These are phyloP conservation scores for Lanmaoa pseudosensibilis DNA, from an alignment of 768 basidiomycete species.

Conservation along the genomic window DNA sequence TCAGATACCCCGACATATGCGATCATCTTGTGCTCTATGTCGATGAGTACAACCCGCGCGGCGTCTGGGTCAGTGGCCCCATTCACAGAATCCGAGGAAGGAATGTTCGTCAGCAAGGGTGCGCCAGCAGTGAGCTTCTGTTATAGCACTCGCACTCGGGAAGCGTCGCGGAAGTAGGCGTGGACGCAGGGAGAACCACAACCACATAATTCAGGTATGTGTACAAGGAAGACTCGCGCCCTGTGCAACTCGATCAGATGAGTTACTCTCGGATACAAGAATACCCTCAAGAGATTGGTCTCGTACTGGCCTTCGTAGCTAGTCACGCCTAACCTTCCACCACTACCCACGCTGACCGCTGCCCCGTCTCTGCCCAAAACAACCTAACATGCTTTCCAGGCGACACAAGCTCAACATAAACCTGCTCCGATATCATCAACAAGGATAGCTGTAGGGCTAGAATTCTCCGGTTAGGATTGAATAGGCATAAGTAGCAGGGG, in stretches of 20 bases:
- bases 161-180: constrained; percentile 53
- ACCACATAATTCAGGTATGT: constrained; percentile 83
- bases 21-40: constrained; percentile 88
- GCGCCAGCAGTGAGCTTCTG: constrained; percentile 34
- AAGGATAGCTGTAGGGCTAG: too few species aligned
- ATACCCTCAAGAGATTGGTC: too few species aligned
- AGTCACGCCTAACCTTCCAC: constrained; percentile 80
- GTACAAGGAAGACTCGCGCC: constrained; percentile 68
- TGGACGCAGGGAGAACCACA: constrained; percentile 84
- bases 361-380: constrained; percentile 90
- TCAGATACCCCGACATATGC: constrained; percentile 81
- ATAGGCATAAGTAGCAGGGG: too few species aligned
- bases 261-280: too few species aligned
- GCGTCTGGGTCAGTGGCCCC: constrained; percentile 52
- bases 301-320: too few species aligned
- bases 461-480: too few species aligned
- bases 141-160: constrained; percentile 57
- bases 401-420: constrained; percentile 80
- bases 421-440: too few species aligned
- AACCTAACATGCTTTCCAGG: constrained; percentile 69
- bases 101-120: constrained; percentile 7
- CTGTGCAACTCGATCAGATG: constrained; percentile 11
- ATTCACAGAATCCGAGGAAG: constrained; percentile 38
- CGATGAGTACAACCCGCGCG: constrained; percentile 83
- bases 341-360: constrained; percentile 79